Evolutionary conservation across 345 rosid genomes (phyloP).

Genomic region (Sisymbrium altissimum): DNA sequence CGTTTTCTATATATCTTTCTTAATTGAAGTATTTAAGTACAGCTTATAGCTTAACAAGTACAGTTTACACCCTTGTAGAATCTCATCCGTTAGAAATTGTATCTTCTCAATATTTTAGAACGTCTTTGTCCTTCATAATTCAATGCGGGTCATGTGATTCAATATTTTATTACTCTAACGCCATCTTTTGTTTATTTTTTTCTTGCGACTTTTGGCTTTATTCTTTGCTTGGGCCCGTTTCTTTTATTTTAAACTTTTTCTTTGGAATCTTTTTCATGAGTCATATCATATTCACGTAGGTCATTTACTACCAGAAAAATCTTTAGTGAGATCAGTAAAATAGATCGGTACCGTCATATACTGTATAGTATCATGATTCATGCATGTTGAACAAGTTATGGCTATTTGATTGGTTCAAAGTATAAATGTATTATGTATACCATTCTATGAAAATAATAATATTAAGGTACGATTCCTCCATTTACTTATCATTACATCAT

Average conservation of each 20-base stretch:
- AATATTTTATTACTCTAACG: slow-evolving; percentile 12
- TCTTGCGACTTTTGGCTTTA: slow-evolving; percentile 24
- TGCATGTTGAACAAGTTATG: background rate
- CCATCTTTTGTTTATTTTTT: background rate
- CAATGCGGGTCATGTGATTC: slow-evolving; percentile 28
- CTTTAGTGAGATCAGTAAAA: slow-evolving; percentile 4
- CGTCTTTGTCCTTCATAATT: slow-evolving; percentile 16
- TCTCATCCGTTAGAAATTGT: slow-evolving; percentile 14
- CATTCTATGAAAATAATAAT: background rate
- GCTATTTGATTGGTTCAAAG: background rate
- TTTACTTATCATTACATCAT: background rate
- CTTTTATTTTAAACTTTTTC: background rate
- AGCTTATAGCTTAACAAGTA: background rate
- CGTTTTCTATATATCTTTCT: background rate
- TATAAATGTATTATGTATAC: background rate
- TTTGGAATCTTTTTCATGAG: slow-evolving; percentile 18
- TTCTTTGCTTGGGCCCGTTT: slow-evolving; percentile 14
- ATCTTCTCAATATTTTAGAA: background rate
- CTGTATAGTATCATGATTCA: background rate
- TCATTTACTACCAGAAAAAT: background rate
- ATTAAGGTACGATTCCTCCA: background rate
- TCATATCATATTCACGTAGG: slow-evolving; percentile 4
- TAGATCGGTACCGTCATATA: background rate
- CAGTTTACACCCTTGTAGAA: background rate
- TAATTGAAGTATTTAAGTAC: background rate